Base-by-base conservation (phyloP, 371 early-diverging fungal genomes). In the Saksenaea vasiformis region DNA sequence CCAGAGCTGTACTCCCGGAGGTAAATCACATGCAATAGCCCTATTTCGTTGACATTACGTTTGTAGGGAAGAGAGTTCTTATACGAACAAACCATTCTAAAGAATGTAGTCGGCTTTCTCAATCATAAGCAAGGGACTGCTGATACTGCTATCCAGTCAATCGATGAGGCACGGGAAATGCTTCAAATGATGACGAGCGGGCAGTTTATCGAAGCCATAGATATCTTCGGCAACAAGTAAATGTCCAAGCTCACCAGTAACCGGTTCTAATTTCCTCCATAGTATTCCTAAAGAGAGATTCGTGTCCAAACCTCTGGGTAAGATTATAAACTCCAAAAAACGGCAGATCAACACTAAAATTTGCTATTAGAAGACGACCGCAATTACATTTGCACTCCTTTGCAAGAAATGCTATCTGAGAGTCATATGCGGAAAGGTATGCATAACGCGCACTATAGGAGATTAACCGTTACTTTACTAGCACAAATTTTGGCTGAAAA, bases 91-190 rank as follows among this genome's bases (percentile, higher is more conserved):
- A 66, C 72, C 0, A 47, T 55, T 7, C 36, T 75, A 27, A 65
- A 85, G n/a, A 37, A 85, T 41, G 59, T 74, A 2, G 60, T 73
- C 43, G 88, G 87, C 0, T 79, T 85, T 43, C 69, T 82, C 1
- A 71, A 76, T 27, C 60, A 76, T 9, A 73, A 77, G 0, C 77
- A 76, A 15, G 67, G 58, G 1, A 63, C 58, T 19, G 62, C 68
- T 35, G 78, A 76, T 2, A 74, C 70, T 4, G 85, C 91, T 0
- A 24, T 87, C 26, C 43, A 65, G 7, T 69, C 76, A 0, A 87
- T 79, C 54, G 62, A 64, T 11, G 61, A 70, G n/a, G 85, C 82
- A 7, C 80, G 85, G 8, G 67, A 68, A 1, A 43, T 79, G 1
- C 56, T 89, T 4, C 69, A 73, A 5, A 68, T 77, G n/a, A 65